phyloP scores from a whole-genome alignment of 2,329 filamentous ascomycete genomes.

The Aureobasidium sp. region DNA sequence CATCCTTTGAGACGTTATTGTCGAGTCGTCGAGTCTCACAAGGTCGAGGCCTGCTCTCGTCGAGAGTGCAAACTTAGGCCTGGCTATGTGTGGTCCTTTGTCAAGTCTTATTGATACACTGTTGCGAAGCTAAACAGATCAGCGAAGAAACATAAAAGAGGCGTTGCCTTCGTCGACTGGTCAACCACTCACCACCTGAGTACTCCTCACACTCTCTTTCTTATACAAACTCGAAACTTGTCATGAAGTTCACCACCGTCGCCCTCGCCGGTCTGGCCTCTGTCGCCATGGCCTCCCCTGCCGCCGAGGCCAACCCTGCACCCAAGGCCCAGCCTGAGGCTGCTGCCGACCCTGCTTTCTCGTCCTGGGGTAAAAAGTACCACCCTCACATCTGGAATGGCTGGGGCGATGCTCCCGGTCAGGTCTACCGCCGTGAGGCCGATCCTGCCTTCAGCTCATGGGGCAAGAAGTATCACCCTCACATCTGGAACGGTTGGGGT shows the following conservation, averaged over 20 bases:
- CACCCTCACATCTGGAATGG: neutral
- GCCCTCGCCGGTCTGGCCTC: constrained; percentile 14
- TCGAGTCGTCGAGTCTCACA: neutral
- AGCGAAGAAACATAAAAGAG: neutral
- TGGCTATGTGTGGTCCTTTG: neutral
- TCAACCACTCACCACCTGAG: neutral
- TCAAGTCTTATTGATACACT: constrained; percentile 1
- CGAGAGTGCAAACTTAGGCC: neutral
- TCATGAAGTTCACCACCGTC: constrained; percentile 25
- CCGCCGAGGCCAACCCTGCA: constrained; percentile 21
- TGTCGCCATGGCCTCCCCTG: constrained; percentile 21
- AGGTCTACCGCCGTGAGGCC: constrained; percentile 20
- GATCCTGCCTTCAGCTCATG: neutral
- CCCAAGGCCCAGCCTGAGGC: constrained; percentile 15
- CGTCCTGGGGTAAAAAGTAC: neutral
- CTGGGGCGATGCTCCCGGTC: constrained; percentile 15
- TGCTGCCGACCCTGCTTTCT: constrained; percentile 6
- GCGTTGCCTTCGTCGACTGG: neutral
- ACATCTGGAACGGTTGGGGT: neutral
- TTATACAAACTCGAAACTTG: neutral
- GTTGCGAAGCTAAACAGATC: neutral
- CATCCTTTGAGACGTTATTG: neutral
- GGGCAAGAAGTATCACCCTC: constrained; percentile 7
- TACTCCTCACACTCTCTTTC: neutral
- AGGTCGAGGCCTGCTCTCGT: neutral